These are phyloP conservation scores for Erigeron canadensis DNA, from an alignment of 129 eudicot species.

Conservation along the genomic window DNA sequence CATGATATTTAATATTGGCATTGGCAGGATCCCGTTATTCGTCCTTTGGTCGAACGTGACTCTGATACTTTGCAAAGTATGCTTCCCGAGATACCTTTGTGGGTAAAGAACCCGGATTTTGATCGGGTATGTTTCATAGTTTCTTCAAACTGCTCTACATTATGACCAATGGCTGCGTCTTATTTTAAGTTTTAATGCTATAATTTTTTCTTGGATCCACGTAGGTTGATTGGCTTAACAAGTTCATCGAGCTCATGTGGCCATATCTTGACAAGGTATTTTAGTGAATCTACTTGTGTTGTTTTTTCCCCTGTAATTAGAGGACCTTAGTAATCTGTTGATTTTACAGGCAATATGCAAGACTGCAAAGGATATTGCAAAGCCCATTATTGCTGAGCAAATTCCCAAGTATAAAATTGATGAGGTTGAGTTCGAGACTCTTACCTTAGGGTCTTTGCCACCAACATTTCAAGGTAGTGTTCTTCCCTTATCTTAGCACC, in stretches of 20 bases:
- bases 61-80: constrained; percentile 61
- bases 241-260: constrained; percentile 76
- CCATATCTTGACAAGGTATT: constrained; percentile 91
- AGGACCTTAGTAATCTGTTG: background rate
- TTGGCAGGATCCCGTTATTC: constrained; percentile 67
- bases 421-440: constrained; percentile 64
- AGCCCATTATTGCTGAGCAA: constrained; percentile 85
- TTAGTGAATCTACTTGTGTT: background rate
- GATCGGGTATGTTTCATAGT: constrained; percentile 61
- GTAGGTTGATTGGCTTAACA: constrained; percentile 94
- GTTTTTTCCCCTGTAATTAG: background rate
- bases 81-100: constrained; percentile 76
- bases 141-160: constrained; percentile 3
- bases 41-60: constrained; percentile 77
- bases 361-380: constrained; percentile 81
- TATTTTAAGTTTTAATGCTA: background rate
- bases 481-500: constrained; percentile 2
- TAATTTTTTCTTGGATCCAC: constrained; percentile 21
- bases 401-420: constrained; percentile 82
- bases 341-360: constrained; percentile 75
- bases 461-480: constrained; percentile 80
- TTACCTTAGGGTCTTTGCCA: constrained; percentile 77
- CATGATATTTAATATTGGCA: background rate
- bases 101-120: constrained; percentile 87
- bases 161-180: background rate